Conservation (phyloP, 768 basidiomycete species). For the Albatrellus ellisii region DNA sequence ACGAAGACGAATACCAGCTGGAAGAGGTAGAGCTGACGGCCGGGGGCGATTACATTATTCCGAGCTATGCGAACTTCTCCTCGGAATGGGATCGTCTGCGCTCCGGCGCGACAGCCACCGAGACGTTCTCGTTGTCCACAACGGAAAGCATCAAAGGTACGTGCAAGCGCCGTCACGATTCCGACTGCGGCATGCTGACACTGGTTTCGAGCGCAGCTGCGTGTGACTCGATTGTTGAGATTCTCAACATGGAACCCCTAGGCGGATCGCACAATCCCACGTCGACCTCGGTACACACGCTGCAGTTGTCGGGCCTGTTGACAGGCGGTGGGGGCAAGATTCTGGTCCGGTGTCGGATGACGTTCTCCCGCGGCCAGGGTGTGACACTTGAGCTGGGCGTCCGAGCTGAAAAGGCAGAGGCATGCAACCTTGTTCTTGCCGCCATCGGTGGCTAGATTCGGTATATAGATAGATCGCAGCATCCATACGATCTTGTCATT, state of each 20-base stretch:
- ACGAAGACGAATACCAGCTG: conserved; percentile 95
- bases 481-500: too few relatives aligned
- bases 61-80: conserved; percentile 86
- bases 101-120: conserved; percentile 64
- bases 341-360: conserved; percentile 90
- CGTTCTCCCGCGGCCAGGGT: conserved; percentile 77
- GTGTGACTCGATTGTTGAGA: conserved; percentile 90
- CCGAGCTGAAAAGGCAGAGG: conserved; percentile 82
- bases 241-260: conserved; percentile 93
- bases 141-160: conserved; percentile 91
- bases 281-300: conserved; percentile 81
- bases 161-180: too few relatives aligned
- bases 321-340: conserved; percentile 94
- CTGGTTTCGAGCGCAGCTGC: conserved; percentile 36
- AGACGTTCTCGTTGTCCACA: conserved; percentile 86
- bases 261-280: conserved; percentile 81
- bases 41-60: conserved; percentile 81
- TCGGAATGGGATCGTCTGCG: conserved; percentile 93
- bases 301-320: conserved; percentile 86
- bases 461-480: background rate
- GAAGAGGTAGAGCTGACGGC: conserved; percentile 93
- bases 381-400: conserved; percentile 89
- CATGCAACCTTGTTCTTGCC: conserved; percentile 76
- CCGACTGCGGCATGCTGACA: too few relatives aligned
- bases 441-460: conserved; percentile 61